phyloP scores from a whole-genome alignment of 2,329 filamentous ascomycete species.

The Curvularia spicifera region DNA sequence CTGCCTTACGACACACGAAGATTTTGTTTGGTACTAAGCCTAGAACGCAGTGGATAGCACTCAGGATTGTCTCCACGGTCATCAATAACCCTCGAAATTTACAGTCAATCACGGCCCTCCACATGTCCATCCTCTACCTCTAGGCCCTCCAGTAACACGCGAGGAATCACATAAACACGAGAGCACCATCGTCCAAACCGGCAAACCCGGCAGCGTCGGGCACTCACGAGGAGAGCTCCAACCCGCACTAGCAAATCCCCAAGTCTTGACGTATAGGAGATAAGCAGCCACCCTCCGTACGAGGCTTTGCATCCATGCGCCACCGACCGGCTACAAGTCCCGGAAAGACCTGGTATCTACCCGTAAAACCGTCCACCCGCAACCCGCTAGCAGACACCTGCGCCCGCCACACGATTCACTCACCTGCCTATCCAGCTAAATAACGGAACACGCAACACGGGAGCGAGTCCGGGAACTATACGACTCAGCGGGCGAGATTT shows the following conservation, averaged over 20 bases:
- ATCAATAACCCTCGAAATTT: background rate
- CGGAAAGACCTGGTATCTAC: too few species aligned
- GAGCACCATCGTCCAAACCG: background rate
- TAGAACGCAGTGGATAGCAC: slow-evolving; percentile 14
- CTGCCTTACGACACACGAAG: slow-evolving; percentile 3
- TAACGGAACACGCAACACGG: slow-evolving; percentile 4
- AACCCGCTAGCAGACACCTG: too few species aligned
- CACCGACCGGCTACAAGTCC: slow-evolving; percentile 24
- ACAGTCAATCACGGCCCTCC: background rate
- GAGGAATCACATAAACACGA: background rate
- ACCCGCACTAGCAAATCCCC: slow-evolving; percentile 13
- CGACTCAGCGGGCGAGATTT: too few species aligned
- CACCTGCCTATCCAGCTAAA: background rate
- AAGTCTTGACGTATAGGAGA: too few species aligned
- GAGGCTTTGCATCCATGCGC: slow-evolving; percentile 2
- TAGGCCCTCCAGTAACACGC: background rate
- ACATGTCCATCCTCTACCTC: background rate
- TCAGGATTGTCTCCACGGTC: background rate
- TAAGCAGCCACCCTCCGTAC: too few species aligned
- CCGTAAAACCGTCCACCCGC: too few species aligned
- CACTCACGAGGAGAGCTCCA: slow-evolving; percentile 9
- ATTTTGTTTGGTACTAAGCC: slow-evolving; percentile 16
- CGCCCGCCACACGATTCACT: too few species aligned
- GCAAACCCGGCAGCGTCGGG: background rate
- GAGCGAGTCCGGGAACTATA: background rate